phyloP scores from a whole-genome alignment of 768 basidiomycete species.

The Obba rivulosa region DNA sequence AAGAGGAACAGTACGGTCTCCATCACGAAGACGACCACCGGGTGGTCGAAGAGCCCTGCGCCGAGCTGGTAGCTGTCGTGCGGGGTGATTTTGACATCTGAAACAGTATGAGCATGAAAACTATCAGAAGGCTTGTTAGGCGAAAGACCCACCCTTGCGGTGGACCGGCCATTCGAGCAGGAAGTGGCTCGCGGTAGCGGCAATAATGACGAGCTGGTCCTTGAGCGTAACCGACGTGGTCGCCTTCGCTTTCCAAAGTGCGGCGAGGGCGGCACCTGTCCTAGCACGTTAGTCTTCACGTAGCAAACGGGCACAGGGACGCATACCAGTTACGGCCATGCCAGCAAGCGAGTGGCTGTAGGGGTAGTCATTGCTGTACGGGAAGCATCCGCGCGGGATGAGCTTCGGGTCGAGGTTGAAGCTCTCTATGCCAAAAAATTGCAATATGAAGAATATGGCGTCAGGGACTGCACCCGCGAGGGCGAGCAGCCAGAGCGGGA shows the following conservation, averaged over 20 bases:
- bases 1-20: constrained; percentile 21
- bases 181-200: constrained; percentile 22
- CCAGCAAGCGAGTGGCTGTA: constrained; percentile 26
- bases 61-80: constrained; percentile 15
- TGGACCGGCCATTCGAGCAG: constrained; percentile 26
- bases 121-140: too few species aligned
- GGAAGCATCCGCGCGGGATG: constrained; percentile 23
- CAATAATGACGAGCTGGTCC: constrained; percentile 17
- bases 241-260: constrained; percentile 15
- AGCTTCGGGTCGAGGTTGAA: constrained; percentile 21
- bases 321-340: constrained; percentile 17
- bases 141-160: constrained; percentile 15
- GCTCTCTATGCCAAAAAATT: constrained; percentile 22
- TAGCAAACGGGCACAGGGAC: background rate
- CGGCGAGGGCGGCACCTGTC: constrained; percentile 16
- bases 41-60: constrained; percentile 22
- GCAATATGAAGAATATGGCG: constrained; percentile 24
- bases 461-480: constrained; percentile 24
- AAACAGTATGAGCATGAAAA: background rate
- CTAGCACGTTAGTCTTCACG: background rate
- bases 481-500: constrained; percentile 22
- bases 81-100: constrained; percentile 25
- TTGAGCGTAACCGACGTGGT: constrained; percentile 14
- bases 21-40: constrained; percentile 18
- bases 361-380: constrained; percentile 29